phyloP scores from a whole-genome alignment of 345 rosid genomes.

The Eucalyptus tenuipes region DNA sequence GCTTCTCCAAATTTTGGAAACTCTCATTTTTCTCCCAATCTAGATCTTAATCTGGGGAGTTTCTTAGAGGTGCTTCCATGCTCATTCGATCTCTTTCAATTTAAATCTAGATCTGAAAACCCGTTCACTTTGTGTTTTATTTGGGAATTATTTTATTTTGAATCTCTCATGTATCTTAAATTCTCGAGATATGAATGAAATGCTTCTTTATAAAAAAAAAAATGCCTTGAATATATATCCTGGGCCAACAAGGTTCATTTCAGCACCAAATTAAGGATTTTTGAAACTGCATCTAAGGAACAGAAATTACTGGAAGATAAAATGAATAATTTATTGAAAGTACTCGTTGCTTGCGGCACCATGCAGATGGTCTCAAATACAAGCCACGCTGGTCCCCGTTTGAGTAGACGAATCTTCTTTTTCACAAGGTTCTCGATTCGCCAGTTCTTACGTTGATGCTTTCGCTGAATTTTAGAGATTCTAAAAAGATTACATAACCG shows the following conservation, averaged over 20 bases:
- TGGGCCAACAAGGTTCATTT: not conserved
- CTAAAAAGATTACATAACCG: not conserved
- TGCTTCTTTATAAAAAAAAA: no score
- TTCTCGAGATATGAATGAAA: no score
- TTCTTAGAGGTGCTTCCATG: no score
- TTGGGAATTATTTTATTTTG: no score
- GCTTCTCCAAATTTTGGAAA: no score
- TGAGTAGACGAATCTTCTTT: not conserved
- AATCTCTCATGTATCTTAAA: no score
- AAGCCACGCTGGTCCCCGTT: not conserved
- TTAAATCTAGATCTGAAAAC: no score
- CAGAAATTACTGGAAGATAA: not conserved
- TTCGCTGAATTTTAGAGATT: not conserved
- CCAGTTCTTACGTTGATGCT: not conserved
- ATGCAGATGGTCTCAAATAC: not conserved
- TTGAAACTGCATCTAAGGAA: not conserved
- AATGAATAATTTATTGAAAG: no score
- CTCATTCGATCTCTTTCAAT: no score
- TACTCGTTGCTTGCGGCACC: not conserved
- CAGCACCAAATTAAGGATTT: not conserved
- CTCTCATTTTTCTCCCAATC: no score
- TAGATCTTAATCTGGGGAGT: no score
- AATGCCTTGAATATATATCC: not conserved
- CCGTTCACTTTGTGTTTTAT: no score
- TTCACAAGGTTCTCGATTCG: not conserved